A percentile compares a stretch with the other conserved stretches of the same genome.
Evolutionary conservation across 2,329 filamentous ascomycete species (phyloP).

Genomic region (Curvularia eragrostidis): DNA sequence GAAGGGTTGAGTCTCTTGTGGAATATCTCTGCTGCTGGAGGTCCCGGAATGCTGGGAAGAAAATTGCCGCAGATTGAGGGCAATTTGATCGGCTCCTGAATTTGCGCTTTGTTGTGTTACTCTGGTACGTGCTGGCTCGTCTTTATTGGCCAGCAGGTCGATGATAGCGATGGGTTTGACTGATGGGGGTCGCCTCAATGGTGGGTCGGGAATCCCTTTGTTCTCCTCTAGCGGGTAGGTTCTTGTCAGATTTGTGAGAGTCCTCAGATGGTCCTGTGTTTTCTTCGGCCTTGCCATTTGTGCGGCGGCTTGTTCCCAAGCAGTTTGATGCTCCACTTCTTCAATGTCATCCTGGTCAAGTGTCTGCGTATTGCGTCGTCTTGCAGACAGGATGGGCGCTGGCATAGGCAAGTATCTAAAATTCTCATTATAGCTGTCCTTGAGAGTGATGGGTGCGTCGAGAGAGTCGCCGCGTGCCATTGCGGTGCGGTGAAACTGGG

Average conservation of each 20-base stretch:
- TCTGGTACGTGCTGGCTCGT: background rate
- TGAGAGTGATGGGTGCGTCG: conserved; percentile 11
- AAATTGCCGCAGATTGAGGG: background rate
- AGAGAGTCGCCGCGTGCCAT: conserved; percentile 14
- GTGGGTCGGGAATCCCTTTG: background rate
- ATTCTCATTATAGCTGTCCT: conserved; percentile 1
- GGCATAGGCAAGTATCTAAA: background rate
- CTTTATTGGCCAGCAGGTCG: conserved; percentile 10
- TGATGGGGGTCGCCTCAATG: conserved; percentile 1
- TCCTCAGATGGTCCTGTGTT: background rate
- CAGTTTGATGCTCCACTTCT: conserved; percentile 11
- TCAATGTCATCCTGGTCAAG: conserved; percentile 14
- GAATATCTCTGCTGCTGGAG: background rate
- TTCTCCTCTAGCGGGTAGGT: background rate
- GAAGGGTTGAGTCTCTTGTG: background rate
- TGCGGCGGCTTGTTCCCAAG: conserved; percentile 9
- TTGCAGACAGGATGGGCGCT: background rate
- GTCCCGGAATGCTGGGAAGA: background rate
- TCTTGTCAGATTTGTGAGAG: background rate
- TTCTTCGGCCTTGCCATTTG: background rate
- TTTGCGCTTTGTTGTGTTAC: background rate
- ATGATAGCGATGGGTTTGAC: conserved; percentile 5
- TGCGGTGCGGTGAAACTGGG: background rate
- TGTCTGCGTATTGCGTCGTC: conserved; percentile 3
- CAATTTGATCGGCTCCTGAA: background rate